These are phyloP conservation scores for Pseudomonodictys pantanalensis DNA, from an alignment of 495 filamentous ascomycete genomes.

Conservation along the genomic window DNA sequence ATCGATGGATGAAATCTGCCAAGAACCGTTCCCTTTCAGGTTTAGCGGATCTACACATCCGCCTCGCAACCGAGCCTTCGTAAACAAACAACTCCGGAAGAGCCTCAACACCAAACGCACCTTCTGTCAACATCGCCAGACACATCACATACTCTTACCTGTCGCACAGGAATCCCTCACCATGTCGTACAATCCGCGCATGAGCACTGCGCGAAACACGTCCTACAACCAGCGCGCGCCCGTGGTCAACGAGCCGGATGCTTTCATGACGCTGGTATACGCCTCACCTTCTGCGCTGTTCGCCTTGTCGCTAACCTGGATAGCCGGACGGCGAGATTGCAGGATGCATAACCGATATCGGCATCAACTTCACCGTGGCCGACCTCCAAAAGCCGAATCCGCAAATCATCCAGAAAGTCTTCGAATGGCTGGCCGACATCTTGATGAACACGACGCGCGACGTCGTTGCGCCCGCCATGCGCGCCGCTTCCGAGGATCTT, in stretches of 20 bases:
- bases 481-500: conserved; percentile 79
- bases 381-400: conserved; percentile 93
- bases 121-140: too few relatives aligned
- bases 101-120: not conserved
- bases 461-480: conserved; percentile 91
- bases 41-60: not conserved
- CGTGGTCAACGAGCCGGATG: conserved; percentile 79
- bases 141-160: too few relatives aligned
- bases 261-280: conserved; percentile 79
- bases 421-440: conserved; percentile 94
- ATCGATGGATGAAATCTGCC: too few relatives aligned
- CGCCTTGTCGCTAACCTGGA: conserved; percentile 7
- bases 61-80: not conserved
- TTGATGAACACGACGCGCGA: conserved; percentile 88
- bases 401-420: conserved; percentile 89
- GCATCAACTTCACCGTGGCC: conserved; percentile 78
- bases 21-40: too few relatives aligned
- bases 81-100: not conserved
- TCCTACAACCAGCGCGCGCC: conserved; percentile 51
- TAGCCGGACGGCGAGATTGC: conserved; percentile 84
- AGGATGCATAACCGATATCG: conserved; percentile 94
- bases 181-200: conserved; percentile 50
- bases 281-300: not conserved
- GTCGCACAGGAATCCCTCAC: not conserved
- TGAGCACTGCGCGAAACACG: conserved; percentile 64